phyloP scores from a whole-genome alignment of 2,329 filamentous ascomycete genomes.

The Penicillium brasilianum region DNA sequence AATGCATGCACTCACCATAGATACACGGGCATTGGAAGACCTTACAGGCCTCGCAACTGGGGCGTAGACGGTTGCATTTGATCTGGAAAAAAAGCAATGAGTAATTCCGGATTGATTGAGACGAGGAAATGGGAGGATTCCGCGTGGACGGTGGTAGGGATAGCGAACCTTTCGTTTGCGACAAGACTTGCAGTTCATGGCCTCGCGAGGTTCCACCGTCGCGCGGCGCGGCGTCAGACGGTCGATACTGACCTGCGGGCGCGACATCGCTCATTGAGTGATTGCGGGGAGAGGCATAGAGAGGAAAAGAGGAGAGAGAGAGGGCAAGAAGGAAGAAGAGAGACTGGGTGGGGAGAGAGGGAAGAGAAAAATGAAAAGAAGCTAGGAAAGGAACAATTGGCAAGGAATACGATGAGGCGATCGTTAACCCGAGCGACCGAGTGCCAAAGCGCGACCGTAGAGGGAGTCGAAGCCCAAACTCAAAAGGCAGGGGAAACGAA shows the following conservation, averaged over 20 bases:
- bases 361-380: not conserved
- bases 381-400: not conserved
- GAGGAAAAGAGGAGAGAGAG: constrained; percentile 2
- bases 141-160: too few relatives aligned
- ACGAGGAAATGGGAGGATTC: constrained; percentile 28
- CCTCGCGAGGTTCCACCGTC: constrained; percentile 79
- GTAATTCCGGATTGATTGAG: constrained; percentile 11
- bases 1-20: constrained; percentile 70
- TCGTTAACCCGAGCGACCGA: not conserved
- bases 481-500: not conserved
- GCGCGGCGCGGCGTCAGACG: constrained; percentile 72
- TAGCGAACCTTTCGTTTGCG: constrained; percentile 78
- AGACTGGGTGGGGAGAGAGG: not conserved
- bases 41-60: constrained; percentile 85
- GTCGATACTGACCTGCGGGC: constrained; percentile 81
- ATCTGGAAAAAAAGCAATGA: constrained; percentile 61
- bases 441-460: too few relatives aligned
- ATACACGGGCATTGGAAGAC: constrained; percentile 87
- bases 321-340: constrained; percentile 8
- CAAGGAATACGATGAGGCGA: not conserved
- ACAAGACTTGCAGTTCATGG: constrained; percentile 96
- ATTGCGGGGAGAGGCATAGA: constrained; percentile 13
- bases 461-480: too few relatives aligned
- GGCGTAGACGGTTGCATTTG: constrained; percentile 85
- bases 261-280: constrained; percentile 59